Percentiles rank a stretch among this genome's conserved stretches.
Conservation (phyloP, 2,329 filamentous ascomycete genomes). For the Coleophoma eucalyptorum region DNA sequence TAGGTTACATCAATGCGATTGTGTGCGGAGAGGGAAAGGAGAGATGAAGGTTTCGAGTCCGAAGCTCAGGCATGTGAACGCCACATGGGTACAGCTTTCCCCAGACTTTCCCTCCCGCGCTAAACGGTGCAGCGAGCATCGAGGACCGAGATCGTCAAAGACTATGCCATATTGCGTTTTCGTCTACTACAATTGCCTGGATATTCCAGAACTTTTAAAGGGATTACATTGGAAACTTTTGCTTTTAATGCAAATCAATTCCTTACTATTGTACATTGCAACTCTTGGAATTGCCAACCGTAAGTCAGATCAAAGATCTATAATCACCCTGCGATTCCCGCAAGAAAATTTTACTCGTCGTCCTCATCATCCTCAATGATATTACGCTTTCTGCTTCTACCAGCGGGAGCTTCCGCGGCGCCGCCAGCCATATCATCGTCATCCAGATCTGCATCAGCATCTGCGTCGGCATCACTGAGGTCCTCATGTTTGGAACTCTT, state of each 20-base stretch:
- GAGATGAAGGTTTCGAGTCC: neutral
- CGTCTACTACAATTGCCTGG: no score
- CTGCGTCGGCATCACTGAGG: conserved; percentile 42
- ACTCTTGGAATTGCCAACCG: no score
- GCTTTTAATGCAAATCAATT: no score
- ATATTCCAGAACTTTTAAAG: no score
- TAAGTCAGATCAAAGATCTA: no score
- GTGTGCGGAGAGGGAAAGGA: neutral
- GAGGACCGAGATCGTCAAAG: no score
- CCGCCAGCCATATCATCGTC: conserved; percentile 37
- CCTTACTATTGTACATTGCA: no score
- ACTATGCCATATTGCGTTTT: no score
- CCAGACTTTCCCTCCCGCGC: neutral
- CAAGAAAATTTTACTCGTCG: conserved; percentile 23
- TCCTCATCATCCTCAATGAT: conserved; percentile 61
- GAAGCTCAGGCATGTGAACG: neutral
- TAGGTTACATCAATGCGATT: neutral
- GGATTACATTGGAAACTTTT: no score
- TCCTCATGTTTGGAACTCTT: conserved; percentile 25
- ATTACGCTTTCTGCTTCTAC: conserved; percentile 46
- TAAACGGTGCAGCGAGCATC: neutral
- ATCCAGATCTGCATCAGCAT: conserved; percentile 51
- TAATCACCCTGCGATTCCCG: no score
- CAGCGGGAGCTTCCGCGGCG: conserved; percentile 27
- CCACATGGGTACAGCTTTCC: neutral